phyloP scores from a whole-genome alignment of 495 filamentous ascomycete species.

The Xylaria flabelliformis region DNA sequence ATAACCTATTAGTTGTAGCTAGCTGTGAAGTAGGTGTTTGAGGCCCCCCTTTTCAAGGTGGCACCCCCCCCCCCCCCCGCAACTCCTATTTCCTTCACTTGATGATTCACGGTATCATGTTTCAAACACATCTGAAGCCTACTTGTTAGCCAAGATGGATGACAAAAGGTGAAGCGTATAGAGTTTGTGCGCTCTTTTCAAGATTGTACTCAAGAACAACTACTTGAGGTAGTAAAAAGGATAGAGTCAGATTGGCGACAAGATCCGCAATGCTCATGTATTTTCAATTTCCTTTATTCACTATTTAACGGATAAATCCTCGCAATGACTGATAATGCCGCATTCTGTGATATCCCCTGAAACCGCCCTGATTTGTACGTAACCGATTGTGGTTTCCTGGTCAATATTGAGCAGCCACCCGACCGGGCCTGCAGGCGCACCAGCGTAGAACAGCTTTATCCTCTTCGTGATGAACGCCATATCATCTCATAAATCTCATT shows the following conservation, averaged over 20 bases:
- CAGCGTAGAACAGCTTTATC: neutral
- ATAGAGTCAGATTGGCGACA: neutral
- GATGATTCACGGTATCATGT: neutral
- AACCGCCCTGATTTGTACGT: neutral
- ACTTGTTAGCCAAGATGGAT: neutral
- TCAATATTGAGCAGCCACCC: neutral
- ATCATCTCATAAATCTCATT: slow-evolving; percentile 22
- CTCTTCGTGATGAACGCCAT: slow-evolving; percentile 6
- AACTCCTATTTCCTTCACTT: neutral
- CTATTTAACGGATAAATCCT: neutral
- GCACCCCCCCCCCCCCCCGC: no score
- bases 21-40: no score
- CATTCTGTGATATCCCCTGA: neutral
- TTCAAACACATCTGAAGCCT: neutral
- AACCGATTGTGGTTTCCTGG: neutral
- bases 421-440: neutral
- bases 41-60: no score
- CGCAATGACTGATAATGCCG: neutral
- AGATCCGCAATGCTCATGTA: neutral
- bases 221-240: no score
- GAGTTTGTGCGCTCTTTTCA: neutral
- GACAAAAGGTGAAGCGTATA: neutral
- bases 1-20: no score
- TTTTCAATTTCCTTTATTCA: slow-evolving; percentile 2
- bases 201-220: no score